Conservation (phyloP, 108 stramenopile genomes). For the Cyclotella baltica region DNA sequence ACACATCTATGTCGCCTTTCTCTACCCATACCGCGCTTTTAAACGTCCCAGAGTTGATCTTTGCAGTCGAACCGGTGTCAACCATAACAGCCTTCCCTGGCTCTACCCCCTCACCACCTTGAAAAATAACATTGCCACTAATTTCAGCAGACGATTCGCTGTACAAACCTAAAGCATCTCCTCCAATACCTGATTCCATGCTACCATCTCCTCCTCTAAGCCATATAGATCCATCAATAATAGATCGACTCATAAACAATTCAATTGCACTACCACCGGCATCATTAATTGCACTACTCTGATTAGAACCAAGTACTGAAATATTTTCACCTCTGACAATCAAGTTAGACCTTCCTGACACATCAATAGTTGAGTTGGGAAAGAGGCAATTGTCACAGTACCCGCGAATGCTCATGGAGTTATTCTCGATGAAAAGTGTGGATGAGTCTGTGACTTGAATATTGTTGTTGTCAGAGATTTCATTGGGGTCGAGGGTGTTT, state of each 20-base stretch:
- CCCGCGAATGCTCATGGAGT: neutral
- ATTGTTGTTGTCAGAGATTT: neutral
- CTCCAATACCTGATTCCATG: neutral
- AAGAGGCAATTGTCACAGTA: neutral
- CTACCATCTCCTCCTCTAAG: neutral
- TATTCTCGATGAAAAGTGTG: neutral
- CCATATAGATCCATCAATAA: neutral
- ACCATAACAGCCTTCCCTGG: neutral
- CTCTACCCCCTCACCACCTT: conserved; percentile 5
- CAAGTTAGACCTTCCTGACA: neutral
- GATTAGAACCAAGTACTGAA: neutral
- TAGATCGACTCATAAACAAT: neutral
- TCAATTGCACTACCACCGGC: conserved; percentile 2
- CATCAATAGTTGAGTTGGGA: neutral
- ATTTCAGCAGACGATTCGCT: neutral
- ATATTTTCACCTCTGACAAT: neutral
- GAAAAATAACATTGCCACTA: neutral
- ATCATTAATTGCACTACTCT: neutral
- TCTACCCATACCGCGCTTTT: neutral
- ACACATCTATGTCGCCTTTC: conserved; percentile 3
- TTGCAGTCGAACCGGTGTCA: neutral
- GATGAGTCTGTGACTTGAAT: neutral
- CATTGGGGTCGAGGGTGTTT: neutral
- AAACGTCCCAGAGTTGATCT: conserved; percentile 5
- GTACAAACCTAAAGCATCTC: conserved; percentile 2